phyloP scores from a whole-genome alignment of 163 green algal species.

The Picocystis sp. region DNA sequence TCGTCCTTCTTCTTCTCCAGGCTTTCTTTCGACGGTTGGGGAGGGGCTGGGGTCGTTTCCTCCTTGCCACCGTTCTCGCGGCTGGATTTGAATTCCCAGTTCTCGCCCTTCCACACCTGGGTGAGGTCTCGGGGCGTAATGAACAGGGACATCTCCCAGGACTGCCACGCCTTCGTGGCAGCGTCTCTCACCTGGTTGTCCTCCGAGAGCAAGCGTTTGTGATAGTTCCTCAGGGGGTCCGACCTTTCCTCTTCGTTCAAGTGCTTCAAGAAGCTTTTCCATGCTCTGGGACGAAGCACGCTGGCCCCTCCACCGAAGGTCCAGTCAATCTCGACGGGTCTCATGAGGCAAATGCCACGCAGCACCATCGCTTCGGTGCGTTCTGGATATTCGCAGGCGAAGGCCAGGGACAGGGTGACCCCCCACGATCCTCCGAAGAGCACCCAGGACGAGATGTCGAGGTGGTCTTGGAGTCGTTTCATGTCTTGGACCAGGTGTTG shows the following conservation, averaged over 20 bases:
- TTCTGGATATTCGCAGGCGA: conserved; percentile 17
- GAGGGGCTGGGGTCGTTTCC: no score
- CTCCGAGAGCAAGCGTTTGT: conserved; percentile 19
- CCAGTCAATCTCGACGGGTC: conserved; percentile 18
- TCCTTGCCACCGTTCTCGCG: no score
- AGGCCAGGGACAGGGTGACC: conserved; percentile 27
- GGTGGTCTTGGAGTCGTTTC: conserved; percentile 26
- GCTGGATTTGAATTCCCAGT: no score
- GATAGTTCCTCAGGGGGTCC: conserved; percentile 23
- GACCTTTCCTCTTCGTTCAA: conserved; percentile 14
- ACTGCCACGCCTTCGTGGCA: no score
- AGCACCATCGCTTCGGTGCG: conserved; percentile 15
- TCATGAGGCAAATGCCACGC: conserved; percentile 19
- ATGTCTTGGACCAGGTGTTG: conserved; percentile 34
- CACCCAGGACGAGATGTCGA: conserved; percentile 29
- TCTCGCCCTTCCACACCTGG: no score
- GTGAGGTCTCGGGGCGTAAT: no score
- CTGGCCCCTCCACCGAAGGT: conserved; percentile 10
- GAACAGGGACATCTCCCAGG: no score
- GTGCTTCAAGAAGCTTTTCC: conserved; percentile 15
- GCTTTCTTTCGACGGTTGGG: no score
- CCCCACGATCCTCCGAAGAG: conserved; percentile 40
- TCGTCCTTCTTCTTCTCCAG: no score
- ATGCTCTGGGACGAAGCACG: conserved; percentile 23
- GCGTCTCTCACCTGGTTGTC: conserved; percentile 1